A percentile compares a stretch with the other conserved stretches of the same genome.
These are phyloP conservation scores for Bacidia rubella DNA, from an alignment of 495 filamentous ascomycete genomes.

Conservation along the genomic window DNA sequence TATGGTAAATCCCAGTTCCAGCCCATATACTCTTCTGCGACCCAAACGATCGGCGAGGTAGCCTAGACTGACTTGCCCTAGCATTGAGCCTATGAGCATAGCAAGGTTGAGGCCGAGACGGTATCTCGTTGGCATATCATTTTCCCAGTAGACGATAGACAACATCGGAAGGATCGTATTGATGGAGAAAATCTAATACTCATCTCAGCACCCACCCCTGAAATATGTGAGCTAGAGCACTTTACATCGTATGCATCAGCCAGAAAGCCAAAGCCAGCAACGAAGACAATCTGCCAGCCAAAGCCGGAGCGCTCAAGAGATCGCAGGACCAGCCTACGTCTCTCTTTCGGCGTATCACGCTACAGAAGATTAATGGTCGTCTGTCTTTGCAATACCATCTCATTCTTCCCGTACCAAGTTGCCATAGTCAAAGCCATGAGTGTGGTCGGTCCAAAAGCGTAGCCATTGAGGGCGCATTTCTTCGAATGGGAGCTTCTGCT, in stretches of 20 bases:
- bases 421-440: conserved; percentile 9
- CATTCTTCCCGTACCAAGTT: conserved; percentile 2
- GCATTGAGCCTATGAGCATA: conserved; percentile 42
- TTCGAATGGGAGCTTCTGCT: background rate
- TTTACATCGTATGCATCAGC: conserved; percentile 58
- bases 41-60: conserved; percentile 46
- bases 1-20: conserved; percentile 48
- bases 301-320: conserved; percentile 13
- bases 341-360: conserved; percentile 3
- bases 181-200: conserved; percentile 41
- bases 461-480: conserved; percentile 9
- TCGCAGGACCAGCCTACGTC: conserved; percentile 8
- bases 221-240: too few relatives aligned
- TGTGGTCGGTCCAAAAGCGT: conserved; percentile 15
- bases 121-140: conserved; percentile 26
- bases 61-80: conserved; percentile 52
- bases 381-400: background rate
- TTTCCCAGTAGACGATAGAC: conserved; percentile 47
- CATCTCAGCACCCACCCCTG: background rate
- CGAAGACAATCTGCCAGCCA: conserved; percentile 32
- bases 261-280: conserved; percentile 55
- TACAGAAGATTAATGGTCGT: too few relatives aligned
- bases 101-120: conserved; percentile 43
- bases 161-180: conserved; percentile 52
- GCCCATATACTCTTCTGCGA: conserved; percentile 49